Base-by-base conservation (phyloP, 148 eudicot species). In the Simmondsia chinensis region DNA sequence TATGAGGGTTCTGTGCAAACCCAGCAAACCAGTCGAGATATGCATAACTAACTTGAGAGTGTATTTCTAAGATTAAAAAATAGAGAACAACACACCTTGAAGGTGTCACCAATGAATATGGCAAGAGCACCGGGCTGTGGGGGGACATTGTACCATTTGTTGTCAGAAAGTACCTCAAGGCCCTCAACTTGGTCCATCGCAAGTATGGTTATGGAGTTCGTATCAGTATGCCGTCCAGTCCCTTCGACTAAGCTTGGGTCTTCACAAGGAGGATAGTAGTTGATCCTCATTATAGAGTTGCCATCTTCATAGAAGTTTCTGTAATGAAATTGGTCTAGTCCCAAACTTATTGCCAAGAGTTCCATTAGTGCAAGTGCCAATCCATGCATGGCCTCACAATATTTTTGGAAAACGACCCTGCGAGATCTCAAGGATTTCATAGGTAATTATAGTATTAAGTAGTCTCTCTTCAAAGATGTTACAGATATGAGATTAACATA, bases 171-270 rank as follows among this genome's bases (percentile, higher is more conserved):
- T 5, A 77, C 77, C 43, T 80, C 57, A 8, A 80, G 82, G 10
- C 88, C 80, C n/a, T 59, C 74, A 33, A 73, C 75, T 10, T 64
- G 50, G 23, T 73, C 78, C 59, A 76, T 79, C 39, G 70, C 61
- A 2, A 80, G 64, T 5, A 78, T 39, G 10, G 85, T 78, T 11
- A 79, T 7, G 17, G 86, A 57, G 1, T 57, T 69, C 0, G 87
- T 78, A 46, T 79, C 87, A 15, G 56, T 49, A 48, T 80, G 88
- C 1, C 83, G 88, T 0, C 83, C 83, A 0, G 77, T 71, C 11
- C 88, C 88, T 0, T 73, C 49, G 4, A 76, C 64, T 0, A 39
- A 50, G 7, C 16, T 50, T 2, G 88, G 72, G 20, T 76, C 49
- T 3, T 43, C 53, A 9, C 88, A 80, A 2, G 65, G 65, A 3